Percentiles rank a stretch among this genome's conserved stretches.
Evolutionary conservation across 805 yeast species (phyloP).

Genomic region (Candida piceae): DNA sequence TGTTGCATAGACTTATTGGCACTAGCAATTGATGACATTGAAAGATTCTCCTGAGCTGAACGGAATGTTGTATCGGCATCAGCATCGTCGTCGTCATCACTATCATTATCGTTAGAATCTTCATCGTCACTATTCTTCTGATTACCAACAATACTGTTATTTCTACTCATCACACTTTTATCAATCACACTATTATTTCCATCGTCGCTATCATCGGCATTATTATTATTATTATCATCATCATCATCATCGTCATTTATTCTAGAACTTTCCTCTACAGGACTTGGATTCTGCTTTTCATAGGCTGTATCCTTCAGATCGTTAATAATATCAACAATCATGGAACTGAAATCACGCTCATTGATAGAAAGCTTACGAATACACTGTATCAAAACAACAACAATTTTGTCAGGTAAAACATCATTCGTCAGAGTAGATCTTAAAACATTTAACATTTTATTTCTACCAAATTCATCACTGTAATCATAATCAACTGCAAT

Average conservation of each 20-base stretch:
- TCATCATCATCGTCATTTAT: conserved; percentile 20
- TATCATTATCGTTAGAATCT: conserved; percentile 16
- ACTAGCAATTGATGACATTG: conserved; percentile 28
- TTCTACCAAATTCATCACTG: conserved; percentile 86
- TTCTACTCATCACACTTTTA: no score
- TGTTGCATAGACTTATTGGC: conserved; percentile 29
- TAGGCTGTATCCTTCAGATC: conserved; percentile 71
- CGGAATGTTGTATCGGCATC: conserved; percentile 17
- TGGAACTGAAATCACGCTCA: conserved; percentile 79
- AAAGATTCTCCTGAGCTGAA: conserved; percentile 27
- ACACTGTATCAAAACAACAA: conserved; percentile 56
- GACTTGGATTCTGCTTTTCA: conserved; percentile 26
- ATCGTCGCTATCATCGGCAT: conserved; percentile 17
- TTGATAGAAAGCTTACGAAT: conserved; percentile 66
- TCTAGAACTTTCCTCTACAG: conserved; percentile 20
- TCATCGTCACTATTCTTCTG: conserved; percentile 18
- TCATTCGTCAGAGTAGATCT: conserved; percentile 58
- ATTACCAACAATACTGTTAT: conserved; percentile 23
- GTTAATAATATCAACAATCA: conserved; percentile 79
- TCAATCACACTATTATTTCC: no score
- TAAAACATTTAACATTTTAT: conserved; percentile 60
- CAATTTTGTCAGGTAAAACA: conserved; percentile 47
- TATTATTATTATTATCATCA: conserved; percentile 18
- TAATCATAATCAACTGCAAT: conserved; percentile 73
- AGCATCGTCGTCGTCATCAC: conserved; percentile 20